Evolutionary conservation across 2,329 filamentous ascomycete genomes (phyloP).

Genomic region (Xylogone sp.): DNA sequence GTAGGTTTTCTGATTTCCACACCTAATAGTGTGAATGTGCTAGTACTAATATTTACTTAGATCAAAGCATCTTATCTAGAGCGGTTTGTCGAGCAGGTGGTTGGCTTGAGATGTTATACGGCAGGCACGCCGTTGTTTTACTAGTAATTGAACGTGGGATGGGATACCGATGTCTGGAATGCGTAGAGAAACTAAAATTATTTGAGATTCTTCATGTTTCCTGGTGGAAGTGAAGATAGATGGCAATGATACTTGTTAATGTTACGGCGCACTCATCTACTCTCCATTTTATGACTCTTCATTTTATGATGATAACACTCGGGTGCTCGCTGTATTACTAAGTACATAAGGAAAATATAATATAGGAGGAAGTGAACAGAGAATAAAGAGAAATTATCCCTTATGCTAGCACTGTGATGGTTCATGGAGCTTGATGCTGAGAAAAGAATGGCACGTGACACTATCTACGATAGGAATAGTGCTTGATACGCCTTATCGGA

Average conservation of each 20-base stretch:
- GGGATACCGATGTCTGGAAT: neutral
- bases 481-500: neutral
- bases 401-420: too few relatives aligned
- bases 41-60: constrained; percentile 31
- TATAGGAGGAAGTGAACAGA: too few relatives aligned
- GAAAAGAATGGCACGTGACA: neutral
- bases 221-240: neutral
- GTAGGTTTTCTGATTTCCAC: constrained; percentile 35
- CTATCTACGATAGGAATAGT: neutral
- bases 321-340: too few relatives aligned
- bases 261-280: too few relatives aligned
- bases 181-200: neutral
- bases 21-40: neutral
- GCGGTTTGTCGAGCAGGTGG: constrained; percentile 3
- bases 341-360: too few relatives aligned
- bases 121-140: constrained; percentile 20
- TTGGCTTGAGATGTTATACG: constrained; percentile 8
- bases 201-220: neutral
- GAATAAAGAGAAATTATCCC: too few relatives aligned
- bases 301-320: too few relatives aligned
- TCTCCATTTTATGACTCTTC: too few relatives aligned
- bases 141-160: constrained; percentile 14
- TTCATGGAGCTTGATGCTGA: too few relatives aligned
- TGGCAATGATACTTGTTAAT: too few relatives aligned
- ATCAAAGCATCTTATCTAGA: constrained; percentile 66